A percentile compares a stretch with the other conserved stretches of the same genome.
Evolutionary conservation across 345 rosid genomes (phyloP).

Genomic region (Brassica juncea): DNA sequence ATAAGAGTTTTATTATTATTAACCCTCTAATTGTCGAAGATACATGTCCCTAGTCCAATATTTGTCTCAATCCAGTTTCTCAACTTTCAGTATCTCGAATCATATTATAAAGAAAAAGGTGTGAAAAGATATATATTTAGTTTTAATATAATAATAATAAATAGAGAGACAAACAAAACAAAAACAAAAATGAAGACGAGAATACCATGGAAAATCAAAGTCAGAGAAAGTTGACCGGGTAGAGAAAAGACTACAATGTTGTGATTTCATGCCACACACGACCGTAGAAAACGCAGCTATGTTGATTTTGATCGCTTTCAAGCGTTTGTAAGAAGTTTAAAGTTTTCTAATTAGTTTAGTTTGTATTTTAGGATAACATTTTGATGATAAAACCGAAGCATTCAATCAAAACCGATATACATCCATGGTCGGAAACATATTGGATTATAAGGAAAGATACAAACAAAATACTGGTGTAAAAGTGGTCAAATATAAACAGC

Average conservation of each 20-base stretch:
- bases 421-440: not conserved
- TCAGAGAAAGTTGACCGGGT: slow-evolving; percentile 31
- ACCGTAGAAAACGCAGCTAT: not conserved
- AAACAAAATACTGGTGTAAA: not conserved
- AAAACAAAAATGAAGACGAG: not conserved
- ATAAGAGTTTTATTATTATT: not conserved
- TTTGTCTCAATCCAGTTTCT: slow-evolving; percentile 26
- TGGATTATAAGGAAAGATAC: not conserved
- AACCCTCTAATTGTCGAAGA: slow-evolving; percentile 8
- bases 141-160: not conserved
- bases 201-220: slow-evolving; percentile 25
- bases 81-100: slow-evolving; percentile 19
- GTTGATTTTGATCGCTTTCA: not conserved
- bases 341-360: not conserved
- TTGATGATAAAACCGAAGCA: not conserved
- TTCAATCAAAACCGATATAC: not conserved
- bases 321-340: not conserved
- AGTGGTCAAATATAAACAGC: slow-evolving; percentile 15
- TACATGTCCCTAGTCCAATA: slow-evolving; percentile 28
- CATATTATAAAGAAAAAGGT: not conserved
- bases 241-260: slow-evolving; percentile 1
- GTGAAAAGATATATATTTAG: not conserved
- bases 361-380: not conserved
- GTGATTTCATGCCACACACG: slow-evolving; percentile 21
- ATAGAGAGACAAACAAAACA: not conserved